phyloP scores from a whole-genome alignment of 1,284 basidiomycete genomes.

The Bjerkandera adusta region DNA sequence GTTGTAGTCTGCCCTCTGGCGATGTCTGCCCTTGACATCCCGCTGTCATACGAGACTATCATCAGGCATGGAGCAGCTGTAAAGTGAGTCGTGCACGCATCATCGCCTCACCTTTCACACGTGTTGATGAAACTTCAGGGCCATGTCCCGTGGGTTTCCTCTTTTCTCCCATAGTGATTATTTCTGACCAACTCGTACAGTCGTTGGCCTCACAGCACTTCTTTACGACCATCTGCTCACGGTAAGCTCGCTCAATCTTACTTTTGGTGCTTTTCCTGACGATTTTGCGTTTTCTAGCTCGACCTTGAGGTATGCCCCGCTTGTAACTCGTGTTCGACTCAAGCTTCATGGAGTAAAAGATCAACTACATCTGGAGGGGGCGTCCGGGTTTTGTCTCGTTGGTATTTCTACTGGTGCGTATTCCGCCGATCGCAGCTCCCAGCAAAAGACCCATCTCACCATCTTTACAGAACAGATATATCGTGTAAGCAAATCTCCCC shows the following conservation, averaged over 20 bases:
- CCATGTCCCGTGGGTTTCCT: slow-evolving; percentile 24
- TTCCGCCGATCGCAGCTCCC: too few relatives aligned
- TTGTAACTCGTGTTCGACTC: too few relatives aligned
- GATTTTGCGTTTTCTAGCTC: slow-evolving; percentile 20
- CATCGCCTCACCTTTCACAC: slow-evolving; percentile 12
- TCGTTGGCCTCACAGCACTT: slow-evolving; percentile 28
- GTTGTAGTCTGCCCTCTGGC: slow-evolving; percentile 17
- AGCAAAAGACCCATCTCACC: neutral
- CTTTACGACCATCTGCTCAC: slow-evolving; percentile 31
- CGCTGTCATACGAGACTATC: slow-evolving; percentile 23
- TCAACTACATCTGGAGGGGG: slow-evolving; percentile 27
- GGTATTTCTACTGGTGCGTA: slow-evolving; percentile 29
- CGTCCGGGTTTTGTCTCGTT: slow-evolving; percentile 27
- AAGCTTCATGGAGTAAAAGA: too few relatives aligned
- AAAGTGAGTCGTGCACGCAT: slow-evolving; percentile 22
- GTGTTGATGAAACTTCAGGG: slow-evolving; percentile 23
- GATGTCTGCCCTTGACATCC: slow-evolving; percentile 24
- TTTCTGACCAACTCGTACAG: slow-evolving; percentile 13
- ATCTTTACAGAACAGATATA: slow-evolving; percentile 28
- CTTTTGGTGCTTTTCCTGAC: neutral
- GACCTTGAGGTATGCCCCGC: slow-evolving; percentile 26
- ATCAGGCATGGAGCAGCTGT: slow-evolving; percentile 25
- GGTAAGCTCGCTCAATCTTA: slow-evolving; percentile 17
- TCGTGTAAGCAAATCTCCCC: slow-evolving; percentile 22
- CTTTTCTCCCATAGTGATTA: neutral